These are phyloP conservation scores for Nakazawaea peltata DNA, from an alignment of 805 yeast genomes.

Conservation along the genomic window DNA sequence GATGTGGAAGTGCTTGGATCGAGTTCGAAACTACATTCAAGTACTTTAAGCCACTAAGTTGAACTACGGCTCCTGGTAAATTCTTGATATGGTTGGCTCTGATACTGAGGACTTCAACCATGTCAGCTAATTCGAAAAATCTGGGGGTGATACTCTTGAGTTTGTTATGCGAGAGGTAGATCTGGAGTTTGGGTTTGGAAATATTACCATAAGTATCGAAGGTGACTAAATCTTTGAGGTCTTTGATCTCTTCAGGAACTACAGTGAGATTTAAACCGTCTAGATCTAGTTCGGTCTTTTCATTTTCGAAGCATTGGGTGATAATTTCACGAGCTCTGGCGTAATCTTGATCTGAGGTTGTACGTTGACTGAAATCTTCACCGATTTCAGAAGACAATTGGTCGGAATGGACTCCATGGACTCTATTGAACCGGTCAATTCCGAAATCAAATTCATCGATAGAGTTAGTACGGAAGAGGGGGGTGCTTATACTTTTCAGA, in stretches of 20 bases:
- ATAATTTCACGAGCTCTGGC: constrained; percentile 31
- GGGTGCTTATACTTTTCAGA: constrained; percentile 1
- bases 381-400: constrained; percentile 22
- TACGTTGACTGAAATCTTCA: constrained; percentile 9
- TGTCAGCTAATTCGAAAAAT: constrained; percentile 38
- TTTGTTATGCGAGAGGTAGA: constrained; percentile 43
- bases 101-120: constrained; percentile 40
- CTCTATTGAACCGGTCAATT: constrained; percentile 37
- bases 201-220: constrained; percentile 28
- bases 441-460: constrained; percentile 32
- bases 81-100: constrained; percentile 40
- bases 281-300: constrained; percentile 32
- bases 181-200: constrained; percentile 30
- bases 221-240: constrained; percentile 45
- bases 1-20: constrained; percentile 42
- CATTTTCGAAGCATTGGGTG: constrained; percentile 39
- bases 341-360: background rate
- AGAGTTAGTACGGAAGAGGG: constrained; percentile 1
- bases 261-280: constrained; percentile 39
- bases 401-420: constrained; percentile 22
- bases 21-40: constrained; percentile 45
- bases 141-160: constrained; percentile 40
- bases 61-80: constrained; percentile 39
- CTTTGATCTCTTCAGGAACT: constrained; percentile 52
- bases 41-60: constrained; percentile 34